Evolutionary conservation across 441 rosid genomes (phyloP), one percentile per base, ranked within the genome.

Genomic region (Kokia cookei): DNA sequence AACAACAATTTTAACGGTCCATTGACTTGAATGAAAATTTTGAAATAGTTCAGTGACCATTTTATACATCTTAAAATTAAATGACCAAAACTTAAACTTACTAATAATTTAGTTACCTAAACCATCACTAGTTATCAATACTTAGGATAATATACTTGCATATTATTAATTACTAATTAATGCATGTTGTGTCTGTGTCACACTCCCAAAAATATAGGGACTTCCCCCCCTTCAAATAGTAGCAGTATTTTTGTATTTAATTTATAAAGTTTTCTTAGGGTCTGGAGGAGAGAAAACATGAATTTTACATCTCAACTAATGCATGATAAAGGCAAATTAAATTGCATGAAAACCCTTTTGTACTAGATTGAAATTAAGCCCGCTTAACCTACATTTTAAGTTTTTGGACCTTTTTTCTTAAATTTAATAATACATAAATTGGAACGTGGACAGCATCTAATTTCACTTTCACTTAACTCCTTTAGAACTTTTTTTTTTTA

Each of bases 251-350:
- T 32, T 32, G 37, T 35, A 22, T n/a, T 58, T 13, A n/a, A 72
- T 19, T 72, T 2, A 8, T 43, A 43, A 58, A 10, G 43, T 47
- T 37, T 60, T 60, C 43, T 19, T 47, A 45, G 40, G 45, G 3
- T 9, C 4, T 51, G 5, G 29, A 67, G 48, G 24, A 12, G 55
- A 45, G 35, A 69, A 32, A 4, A 9, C 35, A 8, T 70, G 80
- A 70, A 45, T 22, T 24, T 14, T 29, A 76, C 75, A 13, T 55
- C 55, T 73, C 78, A 80, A 76, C 80, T 1, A 54, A 73, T 17
- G 22, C 13, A 51, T 24, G 45, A 62, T 63, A 63, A 9, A 24
- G 40, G 22, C 32, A 24, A 57, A 57, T 57, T 3, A 48, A 59
- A 70, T 9, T 50, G 60, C 61, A 40, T n/a, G 60, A 70, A 37